Conservation (phyloP, 2,329 filamentous ascomycete species). For the Trichoderma sp. region DNA sequence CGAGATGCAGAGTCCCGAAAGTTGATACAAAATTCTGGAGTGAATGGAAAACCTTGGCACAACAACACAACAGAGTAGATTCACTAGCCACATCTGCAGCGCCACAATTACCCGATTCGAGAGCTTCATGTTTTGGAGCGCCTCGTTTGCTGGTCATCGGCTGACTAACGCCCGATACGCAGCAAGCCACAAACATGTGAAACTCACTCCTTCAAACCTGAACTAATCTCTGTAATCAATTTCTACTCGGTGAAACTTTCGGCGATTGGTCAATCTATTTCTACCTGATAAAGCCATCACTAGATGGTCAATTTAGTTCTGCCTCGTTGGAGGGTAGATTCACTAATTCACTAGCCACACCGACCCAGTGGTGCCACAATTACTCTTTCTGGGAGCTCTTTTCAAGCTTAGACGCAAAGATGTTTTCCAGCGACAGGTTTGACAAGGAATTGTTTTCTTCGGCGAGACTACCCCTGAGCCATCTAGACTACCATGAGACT, state of each 20-base stretch:
- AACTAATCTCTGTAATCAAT: background rate
- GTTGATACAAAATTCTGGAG: slow-evolving; percentile 7
- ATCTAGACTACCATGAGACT: too few species aligned
- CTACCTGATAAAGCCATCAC: background rate
- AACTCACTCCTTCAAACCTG: background rate
- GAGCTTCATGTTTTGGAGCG: background rate
- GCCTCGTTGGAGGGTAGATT: background rate
- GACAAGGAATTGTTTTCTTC: background rate
- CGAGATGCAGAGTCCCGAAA: slow-evolving; percentile 3
- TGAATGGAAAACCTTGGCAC: slow-evolving; percentile 1
- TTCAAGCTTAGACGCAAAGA: background rate
- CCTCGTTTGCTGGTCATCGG: background rate
- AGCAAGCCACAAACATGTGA: background rate
- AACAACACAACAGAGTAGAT: background rate
- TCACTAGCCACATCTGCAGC: slow-evolving; percentile 7
- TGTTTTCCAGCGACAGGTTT: fast-evolving
- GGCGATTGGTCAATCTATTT: background rate
- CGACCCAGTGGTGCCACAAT: background rate
- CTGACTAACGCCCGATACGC: background rate
- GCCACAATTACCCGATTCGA: slow-evolving; percentile 6
- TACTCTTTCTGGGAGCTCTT: background rate
- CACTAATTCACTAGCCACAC: background rate
- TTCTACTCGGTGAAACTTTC: background rate
- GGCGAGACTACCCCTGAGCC: too few species aligned
- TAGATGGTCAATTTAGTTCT: background rate